phyloP scores from a whole-genome alignment of 176 grass and related monocot species.

The Oryza officinalis region DNA sequence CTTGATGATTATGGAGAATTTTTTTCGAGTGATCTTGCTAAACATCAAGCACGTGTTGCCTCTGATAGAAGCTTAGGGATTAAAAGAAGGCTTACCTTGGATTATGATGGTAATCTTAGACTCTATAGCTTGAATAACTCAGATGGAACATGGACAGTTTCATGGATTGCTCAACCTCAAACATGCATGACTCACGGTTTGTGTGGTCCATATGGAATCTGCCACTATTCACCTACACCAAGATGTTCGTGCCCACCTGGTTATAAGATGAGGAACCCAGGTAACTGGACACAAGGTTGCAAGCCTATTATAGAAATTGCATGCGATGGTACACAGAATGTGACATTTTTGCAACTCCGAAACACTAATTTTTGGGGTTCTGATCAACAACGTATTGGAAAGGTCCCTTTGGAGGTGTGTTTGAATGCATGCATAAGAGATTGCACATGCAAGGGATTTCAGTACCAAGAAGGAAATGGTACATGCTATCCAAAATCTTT shows the following conservation, averaged over 20 bases:
- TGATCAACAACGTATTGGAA: conserved; percentile 2
- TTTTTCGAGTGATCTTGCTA: neutral
- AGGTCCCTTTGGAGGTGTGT: neutral
- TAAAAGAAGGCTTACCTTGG: neutral
- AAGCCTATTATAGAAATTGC: neutral
- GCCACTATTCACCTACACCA: conserved; percentile 38
- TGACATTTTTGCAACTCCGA: conserved; percentile 21
- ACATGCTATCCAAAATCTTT: conserved; percentile 50
- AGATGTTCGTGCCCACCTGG: conserved; percentile 51
- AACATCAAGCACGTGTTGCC: neutral
- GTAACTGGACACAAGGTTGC: conserved; percentile 57
- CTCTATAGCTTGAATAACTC: neutral
- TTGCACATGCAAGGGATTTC: conserved; percentile 49
- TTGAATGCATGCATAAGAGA: conserved; percentile 32
- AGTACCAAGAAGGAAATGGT: conserved; percentile 47
- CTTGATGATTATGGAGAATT: neutral
- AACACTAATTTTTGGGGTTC: conserved; percentile 39
- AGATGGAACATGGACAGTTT: neutral
- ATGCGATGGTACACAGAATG: neutral
- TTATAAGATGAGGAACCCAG: conserved; percentile 37
- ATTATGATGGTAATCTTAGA: neutral
- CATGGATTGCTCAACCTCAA: conserved; percentile 42
- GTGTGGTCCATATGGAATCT: conserved; percentile 46
- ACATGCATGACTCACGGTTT: conserved; percentile 57
- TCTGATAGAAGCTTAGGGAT: neutral